phyloP scores from a whole-genome alignment of 2,329 filamentous ascomycete species.

The Pseudogymnoascus sp. region DNA sequence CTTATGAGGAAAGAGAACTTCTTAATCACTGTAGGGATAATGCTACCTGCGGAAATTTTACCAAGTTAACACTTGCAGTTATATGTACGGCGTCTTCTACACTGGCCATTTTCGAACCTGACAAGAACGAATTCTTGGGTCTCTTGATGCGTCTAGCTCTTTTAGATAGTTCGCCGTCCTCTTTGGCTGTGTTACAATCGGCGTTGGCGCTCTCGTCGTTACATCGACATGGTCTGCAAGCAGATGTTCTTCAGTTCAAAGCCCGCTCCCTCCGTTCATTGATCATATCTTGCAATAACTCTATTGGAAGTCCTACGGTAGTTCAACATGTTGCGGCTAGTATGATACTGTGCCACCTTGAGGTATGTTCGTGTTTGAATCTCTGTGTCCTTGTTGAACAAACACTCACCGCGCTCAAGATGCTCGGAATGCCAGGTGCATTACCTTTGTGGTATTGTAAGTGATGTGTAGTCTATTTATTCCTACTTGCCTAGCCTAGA shows the following conservation, averaged over 20 bases:
- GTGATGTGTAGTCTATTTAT: conserved; percentile 15
- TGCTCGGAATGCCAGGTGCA: conserved; percentile 17
- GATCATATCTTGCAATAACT: conserved; percentile 15
- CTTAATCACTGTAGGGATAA: conserved; percentile 18
- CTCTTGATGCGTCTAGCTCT: conserved; percentile 18
- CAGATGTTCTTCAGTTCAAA: conserved; percentile 17
- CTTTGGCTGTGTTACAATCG: conserved; percentile 18
- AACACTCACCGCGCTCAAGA: conserved; percentile 17
- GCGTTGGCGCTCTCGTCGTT: conserved; percentile 19
- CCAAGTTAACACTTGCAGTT: conserved; percentile 17
- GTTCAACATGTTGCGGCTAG: conserved; percentile 19
- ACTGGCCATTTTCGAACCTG: conserved; percentile 18
- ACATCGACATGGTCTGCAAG: conserved; percentile 18
- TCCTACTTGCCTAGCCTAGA: conserved; percentile 13
- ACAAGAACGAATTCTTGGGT: conserved; percentile 18
- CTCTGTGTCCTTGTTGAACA: conserved; percentile 11
- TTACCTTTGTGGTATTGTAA: conserved; percentile 18
- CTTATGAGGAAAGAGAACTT: conserved; percentile 17
- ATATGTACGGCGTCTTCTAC: conserved; percentile 16
- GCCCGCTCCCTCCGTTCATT: conserved; percentile 16
- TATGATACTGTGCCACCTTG: conserved; percentile 20
- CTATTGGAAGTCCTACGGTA: conserved; percentile 15
- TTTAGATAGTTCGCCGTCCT: conserved; percentile 18
- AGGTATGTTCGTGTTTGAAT: conserved; percentile 17
- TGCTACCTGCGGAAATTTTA: conserved; percentile 11